Evolutionary conservation across 2,329 filamentous ascomycete genomes (phyloP), one percentile per base, ranked within the genome.

Genomic region (Calycina marina): DNA sequence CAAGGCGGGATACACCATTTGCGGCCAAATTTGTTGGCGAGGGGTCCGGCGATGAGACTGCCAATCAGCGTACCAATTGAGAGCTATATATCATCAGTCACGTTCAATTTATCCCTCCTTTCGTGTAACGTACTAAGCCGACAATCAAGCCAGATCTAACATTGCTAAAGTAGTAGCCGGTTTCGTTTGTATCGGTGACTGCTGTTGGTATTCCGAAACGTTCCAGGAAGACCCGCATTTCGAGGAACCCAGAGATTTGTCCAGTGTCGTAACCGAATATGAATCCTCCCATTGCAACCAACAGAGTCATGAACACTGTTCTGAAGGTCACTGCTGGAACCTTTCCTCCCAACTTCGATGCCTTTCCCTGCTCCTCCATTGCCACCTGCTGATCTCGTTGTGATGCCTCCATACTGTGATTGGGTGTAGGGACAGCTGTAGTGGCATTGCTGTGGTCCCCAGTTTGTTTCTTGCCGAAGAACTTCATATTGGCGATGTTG

Each of bases 61-160:
- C 81, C 82, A 38, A 85, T 77, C 62, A 88, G 84, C 42, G 81
- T 86, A 58, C 79, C 79, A 50, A 51, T 72, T 18, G 81, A 88
- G 30, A 88, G 67, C 41, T 65, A 67, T 11, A 43, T 53, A 8
- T 65, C 68, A 9, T 42, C 36, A 12, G 70, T 28, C 13, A 28
- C 8, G 13, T 3, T 12, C 14, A 13, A 14, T 14, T 9, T 69
- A 8, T 63, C 60, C 25, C 8, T 9, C 20, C 8, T 63, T 42
- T 8, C 72, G 50, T 27, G 67, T 24, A 14, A 40, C 45, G n/a
- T 43, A 49, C 47, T 18, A 78, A 58, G 40, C 64, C 72, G 36
- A 73, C 67, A 40, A 79, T 72, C 14, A 72, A 65, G 31, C 75
- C 75, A 40, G 73, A 69, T 33, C 73, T 62, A 4, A 65, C 65